Percentiles rank a stretch among this genome's conserved stretches.
phyloP scores from a whole-genome alignment of 2,329 filamentous ascomycete genomes.

The Penicillium sp. region DNA sequence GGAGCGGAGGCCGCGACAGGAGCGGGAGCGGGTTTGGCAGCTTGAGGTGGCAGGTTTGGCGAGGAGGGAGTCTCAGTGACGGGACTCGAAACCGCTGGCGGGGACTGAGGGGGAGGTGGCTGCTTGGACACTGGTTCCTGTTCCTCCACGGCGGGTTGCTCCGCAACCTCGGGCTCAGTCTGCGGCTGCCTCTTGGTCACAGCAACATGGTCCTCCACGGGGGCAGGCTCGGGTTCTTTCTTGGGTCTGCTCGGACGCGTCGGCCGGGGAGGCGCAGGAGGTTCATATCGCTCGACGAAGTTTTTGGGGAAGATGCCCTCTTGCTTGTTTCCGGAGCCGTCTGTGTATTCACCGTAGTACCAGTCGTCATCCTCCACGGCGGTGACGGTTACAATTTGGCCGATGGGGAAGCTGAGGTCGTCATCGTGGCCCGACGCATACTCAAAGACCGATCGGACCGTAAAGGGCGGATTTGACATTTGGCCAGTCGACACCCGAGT shows the following conservation, averaged over 20 bases:
- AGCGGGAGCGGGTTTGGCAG: slow-evolving; percentile 28
- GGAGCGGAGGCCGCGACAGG: slow-evolving; percentile 34
- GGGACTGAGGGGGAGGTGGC: slow-evolving; percentile 23
- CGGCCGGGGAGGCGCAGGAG: slow-evolving; percentile 83
- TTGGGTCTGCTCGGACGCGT: slow-evolving; percentile 69
- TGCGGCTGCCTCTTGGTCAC: slow-evolving; percentile 33
- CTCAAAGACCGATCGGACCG: slow-evolving; percentile 94
- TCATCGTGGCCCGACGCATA: slow-evolving; percentile 93
- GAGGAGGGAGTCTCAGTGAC: slow-evolving; percentile 29
- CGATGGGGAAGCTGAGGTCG: slow-evolving; percentile 81
- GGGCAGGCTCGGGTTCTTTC: slow-evolving; percentile 56
- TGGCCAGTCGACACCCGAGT: slow-evolving; percentile 41
- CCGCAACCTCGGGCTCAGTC: slow-evolving; percentile 38
- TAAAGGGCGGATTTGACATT: slow-evolving; percentile 76
- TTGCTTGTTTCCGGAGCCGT: slow-evolving; percentile 71
- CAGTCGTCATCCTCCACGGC: slow-evolving; percentile 92
- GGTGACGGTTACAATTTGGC: slow-evolving; percentile 91
- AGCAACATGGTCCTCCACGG: slow-evolving; percentile 29
- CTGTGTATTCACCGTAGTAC: slow-evolving; percentile 86
- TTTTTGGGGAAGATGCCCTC: slow-evolving; percentile 93
- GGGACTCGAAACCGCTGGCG: slow-evolving; percentile 27
- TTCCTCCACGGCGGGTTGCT: slow-evolving; percentile 28
- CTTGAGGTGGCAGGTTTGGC: slow-evolving; percentile 29
- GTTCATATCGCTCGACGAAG: slow-evolving; percentile 96
- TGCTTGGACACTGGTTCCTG: slow-evolving; percentile 25